Percentiles rank a stretch among this genome's conserved stretches.
phyloP scores from a whole-genome alignment of 169 alveolate genomes.

The Plasmodium falciparum region DNA sequence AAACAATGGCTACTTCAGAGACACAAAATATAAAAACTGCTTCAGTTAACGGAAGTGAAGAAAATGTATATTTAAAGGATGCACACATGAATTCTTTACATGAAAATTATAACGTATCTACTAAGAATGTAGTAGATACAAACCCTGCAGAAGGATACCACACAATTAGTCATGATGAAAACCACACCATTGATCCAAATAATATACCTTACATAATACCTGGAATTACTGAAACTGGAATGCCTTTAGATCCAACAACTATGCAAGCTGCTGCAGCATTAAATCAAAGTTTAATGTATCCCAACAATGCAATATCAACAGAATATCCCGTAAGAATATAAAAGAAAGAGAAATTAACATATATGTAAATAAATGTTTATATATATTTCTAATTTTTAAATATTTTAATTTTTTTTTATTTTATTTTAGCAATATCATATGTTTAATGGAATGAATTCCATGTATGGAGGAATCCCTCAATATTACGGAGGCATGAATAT shows the following conservation, averaged over 20 bases:
- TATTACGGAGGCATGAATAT: slow-evolving; percentile 70
- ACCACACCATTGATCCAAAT: slow-evolving; percentile 45
- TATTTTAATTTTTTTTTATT: slow-evolving; percentile 9
- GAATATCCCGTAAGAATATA: slow-evolving; percentile 66
- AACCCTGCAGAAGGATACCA: slow-evolving; percentile 51
- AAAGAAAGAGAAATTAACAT: not conserved
- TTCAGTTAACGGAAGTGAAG: slow-evolving; percentile 36
- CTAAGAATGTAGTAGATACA: slow-evolving; percentile 20
- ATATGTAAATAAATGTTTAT: not conserved
- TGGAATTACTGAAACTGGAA: slow-evolving; percentile 45
- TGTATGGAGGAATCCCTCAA: slow-evolving; percentile 74
- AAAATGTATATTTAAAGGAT: slow-evolving; percentile 21
- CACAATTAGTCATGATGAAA: slow-evolving; percentile 53
- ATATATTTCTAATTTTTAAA: slow-evolving; percentile 1
- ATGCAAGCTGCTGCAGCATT: slow-evolving; percentile 77
- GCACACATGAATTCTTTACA: slow-evolving; percentile 25
- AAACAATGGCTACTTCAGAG: slow-evolving; percentile 49
- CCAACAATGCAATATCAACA: slow-evolving; percentile 58
- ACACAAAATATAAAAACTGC: slow-evolving; percentile 45
- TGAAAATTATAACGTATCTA: slow-evolving; percentile 53
- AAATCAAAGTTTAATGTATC: slow-evolving; percentile 73
- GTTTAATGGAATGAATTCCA: slow-evolving; percentile 68
- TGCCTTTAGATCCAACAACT: slow-evolving; percentile 53
- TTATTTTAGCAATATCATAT: slow-evolving; percentile 43
- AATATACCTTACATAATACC: slow-evolving; percentile 65